Evolutionary conservation across 2,329 filamentous ascomycete genomes (phyloP).

Genomic region (Phyllosticta capitalensis): DNA sequence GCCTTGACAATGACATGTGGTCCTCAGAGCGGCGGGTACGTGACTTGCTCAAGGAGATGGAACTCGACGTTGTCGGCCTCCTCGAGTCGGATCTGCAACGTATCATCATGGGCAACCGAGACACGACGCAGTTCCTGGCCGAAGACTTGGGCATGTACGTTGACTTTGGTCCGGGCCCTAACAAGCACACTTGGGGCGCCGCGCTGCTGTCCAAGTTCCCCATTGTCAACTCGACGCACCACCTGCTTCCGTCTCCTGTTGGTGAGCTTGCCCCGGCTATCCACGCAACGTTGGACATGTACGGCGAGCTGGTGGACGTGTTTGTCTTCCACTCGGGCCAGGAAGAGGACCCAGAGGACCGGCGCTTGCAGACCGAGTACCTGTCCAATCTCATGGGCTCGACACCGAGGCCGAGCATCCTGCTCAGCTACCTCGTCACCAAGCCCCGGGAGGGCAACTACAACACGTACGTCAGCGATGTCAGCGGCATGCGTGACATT

Average conservation of each 20-base stretch:
- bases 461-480: slow-evolving; percentile 82
- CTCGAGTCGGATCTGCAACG: slow-evolving; percentile 89
- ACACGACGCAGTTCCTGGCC: slow-evolving; percentile 87
- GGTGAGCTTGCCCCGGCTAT: slow-evolving; percentile 94
- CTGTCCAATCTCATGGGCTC: slow-evolving; percentile 80
- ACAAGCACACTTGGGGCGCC: slow-evolving; percentile 97
- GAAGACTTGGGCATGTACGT: slow-evolving; percentile 98
- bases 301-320: slow-evolving; percentile 81
- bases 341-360: slow-evolving; percentile 89
- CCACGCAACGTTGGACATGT: slow-evolving; percentile 89
- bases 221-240: slow-evolving; percentile 93
- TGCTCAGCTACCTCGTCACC: slow-evolving; percentile 88
- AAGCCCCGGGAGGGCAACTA: slow-evolving; percentile 90
- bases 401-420: slow-evolving; percentile 66
- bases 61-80: slow-evolving; percentile 93
- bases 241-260: slow-evolving; percentile 84
- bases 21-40: slow-evolving; percentile 90
- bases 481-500: slow-evolving; percentile 89
- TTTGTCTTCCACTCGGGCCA: slow-evolving; percentile 99
- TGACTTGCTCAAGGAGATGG: slow-evolving; percentile 82
- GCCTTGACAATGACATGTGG: slow-evolving; percentile 98
- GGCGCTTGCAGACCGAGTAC: slow-evolving; percentile 77
- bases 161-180: slow-evolving; percentile 91
- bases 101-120: slow-evolving; percentile 99
- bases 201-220: slow-evolving; percentile 94